Conservation (phyloP, 2,329 filamentous ascomycete species). For the Neopestalotiopsis sp. region DNA sequence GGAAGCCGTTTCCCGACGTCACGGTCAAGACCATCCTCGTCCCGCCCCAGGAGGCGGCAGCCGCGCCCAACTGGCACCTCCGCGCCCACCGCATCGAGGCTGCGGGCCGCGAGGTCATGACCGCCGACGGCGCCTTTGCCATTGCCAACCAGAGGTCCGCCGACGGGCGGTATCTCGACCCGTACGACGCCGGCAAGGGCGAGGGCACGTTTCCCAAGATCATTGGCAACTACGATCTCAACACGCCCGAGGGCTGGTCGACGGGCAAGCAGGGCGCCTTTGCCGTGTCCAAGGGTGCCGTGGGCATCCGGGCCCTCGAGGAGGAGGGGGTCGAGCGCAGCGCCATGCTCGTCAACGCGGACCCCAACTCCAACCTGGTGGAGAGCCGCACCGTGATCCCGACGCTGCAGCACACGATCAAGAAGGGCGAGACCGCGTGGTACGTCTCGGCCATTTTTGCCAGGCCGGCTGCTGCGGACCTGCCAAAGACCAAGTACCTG, state of each 20-base stretch:
- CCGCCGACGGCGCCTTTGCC: conserved; percentile 77
- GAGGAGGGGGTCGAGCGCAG: conserved; percentile 52
- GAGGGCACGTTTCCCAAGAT: conserved; percentile 61
- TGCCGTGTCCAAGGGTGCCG: conserved; percentile 61
- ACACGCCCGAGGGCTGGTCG: conserved; percentile 58
- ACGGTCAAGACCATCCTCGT: conserved; percentile 69
- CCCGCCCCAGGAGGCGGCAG: conserved; percentile 57
- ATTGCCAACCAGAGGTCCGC: conserved; percentile 60
- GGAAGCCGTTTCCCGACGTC: conserved; percentile 75
- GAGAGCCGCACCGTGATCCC: conserved; percentile 76
- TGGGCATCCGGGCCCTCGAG: conserved; percentile 63
- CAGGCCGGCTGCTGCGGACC: conserved; percentile 62
- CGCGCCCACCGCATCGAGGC: conserved; percentile 67
- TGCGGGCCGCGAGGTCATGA: conserved; percentile 64
- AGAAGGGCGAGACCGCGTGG: conserved; percentile 64
- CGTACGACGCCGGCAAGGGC: conserved; percentile 49
- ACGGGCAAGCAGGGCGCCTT: conserved; percentile 59
- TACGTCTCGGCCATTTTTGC: conserved; percentile 76
- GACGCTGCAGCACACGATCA: conserved; percentile 67
- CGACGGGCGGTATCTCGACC: conserved; percentile 56
- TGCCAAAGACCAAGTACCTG: conserved; percentile 59
- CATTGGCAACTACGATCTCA: conserved; percentile 66
- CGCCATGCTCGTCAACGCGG: conserved; percentile 74
- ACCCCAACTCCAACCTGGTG: conserved; percentile 80
- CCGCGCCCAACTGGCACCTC: conserved; percentile 71